These are phyloP conservation scores for Fusarium sp. DNA, from an alignment of 2,329 filamentous ascomycete genomes.

Conservation along the genomic window DNA sequence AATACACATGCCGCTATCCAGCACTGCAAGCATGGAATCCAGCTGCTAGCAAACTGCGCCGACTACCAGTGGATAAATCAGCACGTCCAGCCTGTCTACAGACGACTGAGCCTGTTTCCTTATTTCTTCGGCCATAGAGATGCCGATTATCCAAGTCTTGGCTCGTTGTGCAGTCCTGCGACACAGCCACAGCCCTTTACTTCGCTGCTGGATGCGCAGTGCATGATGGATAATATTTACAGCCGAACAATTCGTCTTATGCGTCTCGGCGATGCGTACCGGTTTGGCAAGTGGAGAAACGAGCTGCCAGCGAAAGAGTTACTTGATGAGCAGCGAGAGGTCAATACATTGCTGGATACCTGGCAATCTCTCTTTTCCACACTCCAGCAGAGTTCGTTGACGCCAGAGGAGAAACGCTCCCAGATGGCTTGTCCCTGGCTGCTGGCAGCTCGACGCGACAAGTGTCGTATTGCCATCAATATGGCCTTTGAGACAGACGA, in stretches of 20 bases:
- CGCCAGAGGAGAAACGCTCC: not conserved
- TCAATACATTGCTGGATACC: not conserved
- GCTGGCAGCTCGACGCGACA: not conserved
- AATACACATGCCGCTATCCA: not conserved
- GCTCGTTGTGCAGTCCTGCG: not conserved
- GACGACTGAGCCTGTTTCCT: not conserved
- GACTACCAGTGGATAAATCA: conserved; percentile 3
- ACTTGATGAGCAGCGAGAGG: not conserved
- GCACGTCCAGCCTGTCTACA: not conserved
- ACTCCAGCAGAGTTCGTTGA: not conserved
- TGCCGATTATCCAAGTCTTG: not conserved
- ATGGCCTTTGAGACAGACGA: not conserved
- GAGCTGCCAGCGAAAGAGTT: not conserved
- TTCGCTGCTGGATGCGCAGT: not conserved
- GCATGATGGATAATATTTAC: conserved; percentile 4
- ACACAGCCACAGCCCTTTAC: not conserved
- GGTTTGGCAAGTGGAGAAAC: not conserved
- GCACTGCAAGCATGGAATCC: conserved; percentile 11
- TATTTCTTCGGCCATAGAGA: conserved; percentile 1
- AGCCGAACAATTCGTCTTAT: not conserved
- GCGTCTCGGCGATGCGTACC: not conserved
- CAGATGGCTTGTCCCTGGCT: not conserved
- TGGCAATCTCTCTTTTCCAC: conserved; percentile 2
- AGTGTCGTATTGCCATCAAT: not conserved
- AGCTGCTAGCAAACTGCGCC: not conserved